Base-by-base conservation (phyloP, 202 grass and related monocot species). In the Musa balbisiana region DNA sequence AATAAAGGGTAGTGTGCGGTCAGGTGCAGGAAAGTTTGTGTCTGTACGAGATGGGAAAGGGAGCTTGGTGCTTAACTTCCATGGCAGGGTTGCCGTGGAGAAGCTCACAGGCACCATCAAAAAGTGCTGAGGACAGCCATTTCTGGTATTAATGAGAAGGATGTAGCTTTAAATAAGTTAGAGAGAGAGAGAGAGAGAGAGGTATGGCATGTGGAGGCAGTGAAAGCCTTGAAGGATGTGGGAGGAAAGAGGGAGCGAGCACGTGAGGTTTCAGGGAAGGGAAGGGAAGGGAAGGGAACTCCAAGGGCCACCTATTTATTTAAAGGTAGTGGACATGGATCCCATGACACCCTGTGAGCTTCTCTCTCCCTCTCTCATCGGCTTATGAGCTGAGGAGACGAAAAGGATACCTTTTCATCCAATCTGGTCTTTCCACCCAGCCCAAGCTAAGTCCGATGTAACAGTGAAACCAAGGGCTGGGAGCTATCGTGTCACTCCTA, bases 1-100 rank as follows among this genome's bases (percentile, higher is more conserved):
- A 70, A 70, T 51, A 10, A 12, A 51, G 13, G 3, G 49, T 21
- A 10, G 43, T 9, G 33, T 21, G 16, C 49, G 43, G 19, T 70
- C 67, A 51, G 43, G 43, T 51, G 67, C 67, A 51, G 67, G 67
- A 51, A 70, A 51, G 63, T 69, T 70, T 51, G 67, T 70, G 33
- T 51, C 67, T 21, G 67, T 70, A 52, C 67, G 67, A 69, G 50
- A 20, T 10, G 1, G 16, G 26, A 20, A 50, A 49, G 19, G 17
- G 16, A 52, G 8, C 8, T 8, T 8, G 33, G 33, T 43, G 33
- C 33, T 43, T 43, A 43, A 43, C 33, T 4, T 8, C 33, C 33
- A 43, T 43, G 33, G 33, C 33, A 43, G 33, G 33, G 33, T 6
- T 43, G 33, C 33, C 33, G 17, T 19, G 56, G n/a, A 19, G 3